phyloP scores from a whole-genome alignment of 2,329 filamentous ascomycete species.

The Aspergillus felis region DNA sequence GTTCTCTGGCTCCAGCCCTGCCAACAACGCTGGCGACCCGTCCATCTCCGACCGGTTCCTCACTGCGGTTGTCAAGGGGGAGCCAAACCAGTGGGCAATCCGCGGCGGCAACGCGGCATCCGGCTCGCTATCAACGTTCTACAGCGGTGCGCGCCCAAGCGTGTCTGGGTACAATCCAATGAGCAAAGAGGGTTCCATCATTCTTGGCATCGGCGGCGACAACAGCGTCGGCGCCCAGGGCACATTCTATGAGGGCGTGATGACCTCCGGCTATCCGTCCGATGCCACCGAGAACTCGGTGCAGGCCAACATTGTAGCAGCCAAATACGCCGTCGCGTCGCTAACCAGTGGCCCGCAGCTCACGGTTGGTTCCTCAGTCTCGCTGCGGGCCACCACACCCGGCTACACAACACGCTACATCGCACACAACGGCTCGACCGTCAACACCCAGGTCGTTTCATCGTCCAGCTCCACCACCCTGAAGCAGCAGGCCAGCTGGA shows the following conservation, averaged over 20 bases:
- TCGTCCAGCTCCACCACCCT: slow-evolving; percentile 49
- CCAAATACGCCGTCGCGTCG: slow-evolving; percentile 49
- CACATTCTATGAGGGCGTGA: slow-evolving; percentile 63
- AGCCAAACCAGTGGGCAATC: slow-evolving; percentile 55
- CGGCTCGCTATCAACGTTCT: slow-evolving; percentile 56
- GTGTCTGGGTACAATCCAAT: slow-evolving; percentile 56
- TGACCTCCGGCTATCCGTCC: slow-evolving; percentile 60
- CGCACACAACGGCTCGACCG: slow-evolving; percentile 48
- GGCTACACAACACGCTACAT: slow-evolving; percentile 54
- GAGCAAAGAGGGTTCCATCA: slow-evolving; percentile 62
- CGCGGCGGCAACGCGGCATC: slow-evolving; percentile 55
- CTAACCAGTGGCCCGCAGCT: slow-evolving; percentile 49
- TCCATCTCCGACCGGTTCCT: slow-evolving; percentile 54
- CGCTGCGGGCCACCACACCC: slow-evolving; percentile 54
- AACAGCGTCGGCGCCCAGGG: slow-evolving; percentile 59
- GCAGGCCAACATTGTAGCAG: slow-evolving; percentile 58
- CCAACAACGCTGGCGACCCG: slow-evolving; percentile 51
- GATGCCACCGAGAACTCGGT: slow-evolving; percentile 57
- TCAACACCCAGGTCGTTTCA: slow-evolving; percentile 55
- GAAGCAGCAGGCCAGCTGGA: slow-evolving; percentile 53
- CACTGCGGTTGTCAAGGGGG: slow-evolving; percentile 56
- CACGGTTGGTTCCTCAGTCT: slow-evolving; percentile 49
- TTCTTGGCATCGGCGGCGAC: slow-evolving; percentile 68
- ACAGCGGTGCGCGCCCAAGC: slow-evolving; percentile 54
- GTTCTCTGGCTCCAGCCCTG: slow-evolving; percentile 52